A percentile compares a stretch with the other conserved stretches of the same genome.
These are phyloP conservation scores for Fraxinus velutina DNA, from an alignment of 305 asterid species.

Conservation along the genomic window DNA sequence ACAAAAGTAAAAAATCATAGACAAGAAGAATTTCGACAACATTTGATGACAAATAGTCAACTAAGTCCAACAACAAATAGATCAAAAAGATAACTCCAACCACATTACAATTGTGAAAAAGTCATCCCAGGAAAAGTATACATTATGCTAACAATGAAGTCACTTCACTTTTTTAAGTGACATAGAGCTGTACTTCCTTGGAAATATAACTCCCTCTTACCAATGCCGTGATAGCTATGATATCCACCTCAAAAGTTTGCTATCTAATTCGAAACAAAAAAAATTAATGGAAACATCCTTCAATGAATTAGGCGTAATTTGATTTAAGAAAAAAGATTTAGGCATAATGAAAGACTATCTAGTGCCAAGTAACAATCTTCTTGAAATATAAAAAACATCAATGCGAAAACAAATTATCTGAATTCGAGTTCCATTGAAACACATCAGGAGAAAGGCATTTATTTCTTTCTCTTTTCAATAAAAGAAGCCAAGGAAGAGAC, in stretches of 20 bases:
- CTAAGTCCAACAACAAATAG: not conserved
- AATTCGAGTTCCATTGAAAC: not conserved
- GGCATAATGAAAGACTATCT: not conserved
- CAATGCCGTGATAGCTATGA: not conserved
- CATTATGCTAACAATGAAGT: not conserved
- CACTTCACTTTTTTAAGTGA: not conserved
- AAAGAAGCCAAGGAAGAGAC: not conserved
- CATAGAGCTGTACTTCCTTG: not conserved
- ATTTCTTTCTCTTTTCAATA: not conserved
- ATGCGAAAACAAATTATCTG: not conserved
- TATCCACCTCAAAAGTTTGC: not conserved
- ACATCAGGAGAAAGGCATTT: not conserved
- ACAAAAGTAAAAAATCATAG: not conserved
- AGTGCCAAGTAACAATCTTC: not conserved
- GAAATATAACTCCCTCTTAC: not conserved
- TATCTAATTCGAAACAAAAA: not conserved
- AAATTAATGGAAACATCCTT: not conserved
- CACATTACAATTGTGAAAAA: not conserved
- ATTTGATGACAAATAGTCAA: not conserved
- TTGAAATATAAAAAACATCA: not conserved
- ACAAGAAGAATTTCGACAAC: not conserved
- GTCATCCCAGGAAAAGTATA: not conserved
- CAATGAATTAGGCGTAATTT: not conserved
- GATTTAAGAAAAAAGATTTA: too few species aligned
- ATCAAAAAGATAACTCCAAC: not conserved